These are phyloP conservation scores for Ophiostoma piceae DNA, from an alignment of 2,329 filamentous ascomycete genomes.

Conservation along the genomic window DNA sequence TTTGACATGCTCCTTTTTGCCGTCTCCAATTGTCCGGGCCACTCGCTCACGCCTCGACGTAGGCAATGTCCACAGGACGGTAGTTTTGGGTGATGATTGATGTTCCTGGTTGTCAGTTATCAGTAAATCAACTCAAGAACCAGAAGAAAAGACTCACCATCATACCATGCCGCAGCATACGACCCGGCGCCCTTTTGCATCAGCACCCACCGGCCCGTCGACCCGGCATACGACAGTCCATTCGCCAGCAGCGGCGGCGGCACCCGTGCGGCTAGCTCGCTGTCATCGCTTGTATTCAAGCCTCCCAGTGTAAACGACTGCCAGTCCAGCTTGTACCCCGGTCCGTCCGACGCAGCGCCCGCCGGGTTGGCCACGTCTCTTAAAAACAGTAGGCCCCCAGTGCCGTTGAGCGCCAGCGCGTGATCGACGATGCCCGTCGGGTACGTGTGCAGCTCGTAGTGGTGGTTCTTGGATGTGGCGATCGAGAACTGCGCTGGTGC, in stretches of 20 bases:
- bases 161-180: conserved; percentile 38
- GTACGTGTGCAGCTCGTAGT: conserved; percentile 36
- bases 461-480: neutral
- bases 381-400: conserved; percentile 32
- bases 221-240: conserved; percentile 25
- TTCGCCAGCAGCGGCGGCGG: conserved; percentile 16
- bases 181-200: conserved; percentile 31
- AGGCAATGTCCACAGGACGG: conserved; percentile 34
- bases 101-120: conserved; percentile 26
- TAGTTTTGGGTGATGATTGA: conserved; percentile 33
- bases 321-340: conserved; percentile 33
- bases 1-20: neutral
- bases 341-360: conserved; percentile 26
- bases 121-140: neutral
- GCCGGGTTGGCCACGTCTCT: conserved; percentile 35
- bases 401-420: conserved; percentile 37
- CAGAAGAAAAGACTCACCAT: conserved; percentile 32
- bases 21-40: neutral
- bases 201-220: conserved; percentile 34
- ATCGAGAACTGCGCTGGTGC: neutral
- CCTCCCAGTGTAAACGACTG: conserved; percentile 35
- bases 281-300: neutral
- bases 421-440: conserved; percentile 37
- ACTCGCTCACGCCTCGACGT: conserved; percentile 27
- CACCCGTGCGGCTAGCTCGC: neutral